phyloP scores from a whole-genome alignment of 768 basidiomycete genomes.

The Suillus fuscotomentosus region DNA sequence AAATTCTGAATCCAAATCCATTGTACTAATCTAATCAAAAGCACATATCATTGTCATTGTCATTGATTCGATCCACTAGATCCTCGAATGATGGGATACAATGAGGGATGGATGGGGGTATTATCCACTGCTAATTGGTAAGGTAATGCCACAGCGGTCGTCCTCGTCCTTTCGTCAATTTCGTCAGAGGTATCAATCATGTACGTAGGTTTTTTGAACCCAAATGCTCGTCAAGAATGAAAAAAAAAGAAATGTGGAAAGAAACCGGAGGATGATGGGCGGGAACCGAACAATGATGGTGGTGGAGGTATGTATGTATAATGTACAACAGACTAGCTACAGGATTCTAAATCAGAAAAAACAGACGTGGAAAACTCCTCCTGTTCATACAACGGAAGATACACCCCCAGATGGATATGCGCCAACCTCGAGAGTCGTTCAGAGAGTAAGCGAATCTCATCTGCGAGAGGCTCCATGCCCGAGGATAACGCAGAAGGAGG shows the following conservation, averaged over 20 bases:
- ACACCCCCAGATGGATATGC: constrained; percentile 72
- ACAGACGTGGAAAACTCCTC: constrained; percentile 45
- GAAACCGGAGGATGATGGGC: not conserved
- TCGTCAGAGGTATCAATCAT: constrained; percentile 1
- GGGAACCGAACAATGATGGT: not conserved
- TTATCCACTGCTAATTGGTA: constrained; percentile 2
- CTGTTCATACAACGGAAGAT: constrained; percentile 74
- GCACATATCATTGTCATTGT: not conserved
- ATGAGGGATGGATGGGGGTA: not conserved
- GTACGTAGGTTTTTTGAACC: not conserved
- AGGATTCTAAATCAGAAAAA: not conserved
- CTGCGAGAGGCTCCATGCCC: constrained; percentile 71
- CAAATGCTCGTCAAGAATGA: constrained; percentile 6
- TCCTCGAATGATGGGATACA: not conserved
- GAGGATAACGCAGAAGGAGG: constrained; percentile 32
- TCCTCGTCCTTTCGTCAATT: constrained; percentile 1
- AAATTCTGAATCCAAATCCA: constrained; percentile 8
- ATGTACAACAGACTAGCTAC: constrained; percentile 1
- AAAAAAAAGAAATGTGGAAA: constrained; percentile 3
- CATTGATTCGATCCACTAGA: not conserved
- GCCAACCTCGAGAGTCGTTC: constrained; percentile 74
- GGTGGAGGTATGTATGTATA: not conserved
- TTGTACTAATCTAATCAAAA: not conserved
- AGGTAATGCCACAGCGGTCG: not conserved
- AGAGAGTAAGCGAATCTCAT: constrained; percentile 63